phyloP scores from a whole-genome alignment of 768 basidiomycete genomes.

The Mycena belliarum region DNA sequence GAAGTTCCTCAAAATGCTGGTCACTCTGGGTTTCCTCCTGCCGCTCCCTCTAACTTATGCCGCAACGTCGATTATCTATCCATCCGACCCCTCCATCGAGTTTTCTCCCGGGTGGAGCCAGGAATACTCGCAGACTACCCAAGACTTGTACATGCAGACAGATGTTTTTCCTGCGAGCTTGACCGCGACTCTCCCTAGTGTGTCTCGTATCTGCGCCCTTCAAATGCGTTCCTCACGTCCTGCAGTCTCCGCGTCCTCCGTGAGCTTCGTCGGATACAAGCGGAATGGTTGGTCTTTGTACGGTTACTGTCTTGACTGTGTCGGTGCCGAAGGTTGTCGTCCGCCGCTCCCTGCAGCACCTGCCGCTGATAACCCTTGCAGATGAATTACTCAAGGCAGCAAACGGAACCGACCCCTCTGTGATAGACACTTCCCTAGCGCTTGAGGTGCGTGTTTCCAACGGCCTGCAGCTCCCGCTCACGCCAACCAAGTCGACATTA shows the following conservation, averaged over 20 bases:
- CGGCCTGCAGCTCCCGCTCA: background rate
- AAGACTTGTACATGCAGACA: background rate
- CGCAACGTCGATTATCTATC: constrained; percentile 4
- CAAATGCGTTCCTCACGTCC: background rate
- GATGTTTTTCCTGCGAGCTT: constrained; percentile 17
- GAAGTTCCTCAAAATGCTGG: constrained; percentile 16
- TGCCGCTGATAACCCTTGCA: too few relatives aligned
- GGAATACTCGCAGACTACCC: background rate
- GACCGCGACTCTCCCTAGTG: constrained; percentile 29
- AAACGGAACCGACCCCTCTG: constrained; percentile 26
- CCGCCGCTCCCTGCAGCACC: too few relatives aligned
- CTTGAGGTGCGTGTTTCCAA: constrained; percentile 19
- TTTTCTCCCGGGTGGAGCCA: constrained; percentile 19
- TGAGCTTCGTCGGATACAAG: constrained; percentile 31
- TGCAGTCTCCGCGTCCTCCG: constrained; percentile 26
- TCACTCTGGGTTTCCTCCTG: constrained; percentile 5
- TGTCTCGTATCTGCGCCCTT: constrained; percentile 1
- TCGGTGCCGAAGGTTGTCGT: too few relatives aligned
- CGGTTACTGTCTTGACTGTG: constrained; percentile 33
- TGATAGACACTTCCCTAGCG: constrained; percentile 19
- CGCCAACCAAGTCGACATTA: constrained; percentile 23
- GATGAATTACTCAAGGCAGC: constrained; percentile 9
- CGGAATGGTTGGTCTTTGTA: constrained; percentile 27
- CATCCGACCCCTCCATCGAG: constrained; percentile 8
- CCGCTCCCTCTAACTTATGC: constrained; percentile 11